Conservation (phyloP, 768 basidiomycete genomes). For the Trichaptum fuscoviolaceum region DNA sequence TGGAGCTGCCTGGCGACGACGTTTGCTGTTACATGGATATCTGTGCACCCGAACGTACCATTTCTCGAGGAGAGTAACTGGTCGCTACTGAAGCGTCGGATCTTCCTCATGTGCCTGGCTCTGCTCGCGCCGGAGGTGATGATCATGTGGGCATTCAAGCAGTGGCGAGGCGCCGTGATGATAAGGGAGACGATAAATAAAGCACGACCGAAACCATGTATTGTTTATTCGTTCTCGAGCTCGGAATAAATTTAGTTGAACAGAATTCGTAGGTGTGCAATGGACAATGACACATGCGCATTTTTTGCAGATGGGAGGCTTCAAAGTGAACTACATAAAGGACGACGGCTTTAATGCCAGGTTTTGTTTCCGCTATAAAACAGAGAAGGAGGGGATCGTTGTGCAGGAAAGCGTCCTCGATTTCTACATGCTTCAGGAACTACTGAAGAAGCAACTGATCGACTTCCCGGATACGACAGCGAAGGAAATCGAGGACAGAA, state of each 20-base stretch:
- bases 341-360: background rate
- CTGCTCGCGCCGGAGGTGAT: slow-evolving; percentile 26
- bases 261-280: background rate
- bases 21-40: slow-evolving; percentile 26
- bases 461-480: slow-evolving; percentile 12
- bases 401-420: background rate
- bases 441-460: background rate
- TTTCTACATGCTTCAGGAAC: background rate
- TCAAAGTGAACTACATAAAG: background rate
- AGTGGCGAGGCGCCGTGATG: background rate
- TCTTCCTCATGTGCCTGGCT: slow-evolving; percentile 18
- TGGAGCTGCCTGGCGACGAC: slow-evolving; percentile 23
- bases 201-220: background rate
- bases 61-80: slow-evolving; percentile 12
- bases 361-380: background rate
- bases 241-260: background rate
- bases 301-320: slow-evolving; percentile 8
- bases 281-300: slow-evolving; percentile 10
- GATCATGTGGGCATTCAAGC: slow-evolving; percentile 8
- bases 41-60: slow-evolving; percentile 27
- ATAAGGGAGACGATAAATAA: slow-evolving; percentile 17
- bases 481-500: slow-evolving; percentile 24
- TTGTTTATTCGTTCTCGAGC: background rate
- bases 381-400: background rate
- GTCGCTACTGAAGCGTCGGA: slow-evolving; percentile 7